A percentile compares a stretch with the other conserved stretches of the same genome.
Conservation (phyloP, 1,284 basidiomycete genomes). For the Rhodotorula sp. region DNA sequence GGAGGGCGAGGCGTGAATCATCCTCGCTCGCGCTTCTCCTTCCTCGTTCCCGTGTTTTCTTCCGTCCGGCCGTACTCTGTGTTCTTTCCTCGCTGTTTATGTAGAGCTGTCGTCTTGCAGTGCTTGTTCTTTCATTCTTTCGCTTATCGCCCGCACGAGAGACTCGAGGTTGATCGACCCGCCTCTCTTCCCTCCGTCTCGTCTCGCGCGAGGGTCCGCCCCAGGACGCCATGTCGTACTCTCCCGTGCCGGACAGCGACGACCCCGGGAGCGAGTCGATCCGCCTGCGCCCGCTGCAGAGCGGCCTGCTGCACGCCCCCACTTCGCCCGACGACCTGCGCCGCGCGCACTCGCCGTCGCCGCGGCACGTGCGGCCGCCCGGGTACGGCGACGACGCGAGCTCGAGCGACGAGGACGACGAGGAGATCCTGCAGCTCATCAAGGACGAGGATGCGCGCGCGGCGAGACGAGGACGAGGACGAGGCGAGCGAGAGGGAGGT, state of each 20-base stretch:
- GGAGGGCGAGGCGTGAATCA: constrained; percentile 3
- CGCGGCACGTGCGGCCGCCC: background rate
- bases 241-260: background rate
- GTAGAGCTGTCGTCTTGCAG: no score
- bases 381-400: background rate
- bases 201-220: no score
- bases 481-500: background rate
- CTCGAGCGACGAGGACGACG: background rate
- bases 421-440: background rate
- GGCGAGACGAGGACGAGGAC: background rate
- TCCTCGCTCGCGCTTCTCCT: no score
- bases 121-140: no score
- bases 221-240: background rate
- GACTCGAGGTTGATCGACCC: background rate
- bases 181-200: background rate
- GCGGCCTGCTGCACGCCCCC: background rate
- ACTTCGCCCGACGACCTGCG: background rate
- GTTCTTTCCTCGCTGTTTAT: no score
- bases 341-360: background rate
- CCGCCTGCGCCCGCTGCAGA: background rate
- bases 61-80: no score
- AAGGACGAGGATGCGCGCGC: background rate
- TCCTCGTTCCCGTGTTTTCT: no score
- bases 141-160: no score
- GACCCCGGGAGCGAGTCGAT: background rate